phyloP scores from a whole-genome alignment of 2,329 filamentous ascomycete genomes.

The Beauveria sp. region DNA sequence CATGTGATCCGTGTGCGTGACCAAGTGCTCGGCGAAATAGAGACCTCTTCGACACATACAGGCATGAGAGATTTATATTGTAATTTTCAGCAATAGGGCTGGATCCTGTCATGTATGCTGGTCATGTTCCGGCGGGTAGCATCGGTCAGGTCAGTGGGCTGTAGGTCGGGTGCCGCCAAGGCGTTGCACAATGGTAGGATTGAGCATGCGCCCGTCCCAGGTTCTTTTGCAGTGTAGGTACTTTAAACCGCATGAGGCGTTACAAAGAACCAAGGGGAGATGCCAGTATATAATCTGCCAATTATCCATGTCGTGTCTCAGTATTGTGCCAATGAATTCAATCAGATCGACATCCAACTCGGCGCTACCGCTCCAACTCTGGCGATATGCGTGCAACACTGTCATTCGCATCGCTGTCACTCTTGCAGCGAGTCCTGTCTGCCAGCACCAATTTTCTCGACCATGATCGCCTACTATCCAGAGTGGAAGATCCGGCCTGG shows the following conservation, averaged over 20 bases:
- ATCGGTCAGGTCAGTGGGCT: neutral
- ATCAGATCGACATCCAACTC: neutral
- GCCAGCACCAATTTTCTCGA: slow-evolving; percentile 16
- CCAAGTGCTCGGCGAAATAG: neutral
- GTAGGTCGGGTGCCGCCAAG: neutral
- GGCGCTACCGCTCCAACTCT: neutral
- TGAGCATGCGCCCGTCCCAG: neutral
- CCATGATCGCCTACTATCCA: slow-evolving; percentile 15
- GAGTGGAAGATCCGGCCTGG: slow-evolving; percentile 19
- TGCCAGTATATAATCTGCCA: neutral
- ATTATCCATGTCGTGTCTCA: neutral
- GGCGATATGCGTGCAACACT: neutral
- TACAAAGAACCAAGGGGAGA: neutral
- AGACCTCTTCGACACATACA: too few relatives aligned
- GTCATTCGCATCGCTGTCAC: neutral
- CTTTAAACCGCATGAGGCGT: neutral
- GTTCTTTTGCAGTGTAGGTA: neutral
- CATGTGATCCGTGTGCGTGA: neutral
- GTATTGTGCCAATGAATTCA: neutral
- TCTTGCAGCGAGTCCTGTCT: neutral
- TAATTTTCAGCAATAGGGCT: neutral
- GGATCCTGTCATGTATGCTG: neutral
- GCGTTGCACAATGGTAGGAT: neutral
- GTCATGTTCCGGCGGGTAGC: neutral
- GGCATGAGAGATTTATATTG: too few relatives aligned